Evolutionary conservation across 306 rosid genomes (phyloP).

Genomic region (Quercus aquifolioides): DNA sequence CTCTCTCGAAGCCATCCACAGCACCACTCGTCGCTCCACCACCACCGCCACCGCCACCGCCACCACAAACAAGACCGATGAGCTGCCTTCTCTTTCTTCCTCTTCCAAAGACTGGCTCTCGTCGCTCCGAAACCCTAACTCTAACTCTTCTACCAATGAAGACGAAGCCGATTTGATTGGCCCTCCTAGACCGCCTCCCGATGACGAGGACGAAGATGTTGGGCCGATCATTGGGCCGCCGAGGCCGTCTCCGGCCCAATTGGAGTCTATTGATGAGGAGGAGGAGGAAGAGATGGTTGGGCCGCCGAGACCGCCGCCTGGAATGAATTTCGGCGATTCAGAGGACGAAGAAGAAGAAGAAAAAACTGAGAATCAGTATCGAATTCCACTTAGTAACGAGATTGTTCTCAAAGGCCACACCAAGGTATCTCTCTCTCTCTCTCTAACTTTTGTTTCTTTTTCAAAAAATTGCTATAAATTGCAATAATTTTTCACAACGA

Average conservation of each 20-base stretch:
- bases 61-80: not conserved
- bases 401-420: constrained; percentile 91
- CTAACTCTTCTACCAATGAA: constrained; percentile 6
- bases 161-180: constrained; percentile 2
- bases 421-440: constrained; percentile 41
- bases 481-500: too few species aligned
- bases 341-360: constrained; percentile 32
- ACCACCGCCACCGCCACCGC: constrained; percentile 15
- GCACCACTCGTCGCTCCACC: constrained; percentile 65
- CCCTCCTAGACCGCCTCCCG: constrained; percentile 18
- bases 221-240: constrained; percentile 82
- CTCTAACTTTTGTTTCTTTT: not conserved
- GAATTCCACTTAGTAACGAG: constrained; percentile 88
- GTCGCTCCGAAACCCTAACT: constrained; percentile 53
- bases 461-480: not conserved
- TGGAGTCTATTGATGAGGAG: constrained; percentile 17
- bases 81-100: constrained; percentile 62
- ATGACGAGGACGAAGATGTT: constrained; percentile 23
- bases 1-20: constrained; percentile 82
- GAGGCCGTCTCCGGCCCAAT: constrained; percentile 36
- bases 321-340: constrained; percentile 28
- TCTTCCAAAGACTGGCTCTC: constrained; percentile 70
- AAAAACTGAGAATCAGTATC: constrained; percentile 36
- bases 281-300: constrained; percentile 50
- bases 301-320: constrained; percentile 55